These are phyloP conservation scores for Hyaloraphidium curvatum DNA, from an alignment of 192 early-diverging fungal species.

Conservation along the genomic window DNA sequence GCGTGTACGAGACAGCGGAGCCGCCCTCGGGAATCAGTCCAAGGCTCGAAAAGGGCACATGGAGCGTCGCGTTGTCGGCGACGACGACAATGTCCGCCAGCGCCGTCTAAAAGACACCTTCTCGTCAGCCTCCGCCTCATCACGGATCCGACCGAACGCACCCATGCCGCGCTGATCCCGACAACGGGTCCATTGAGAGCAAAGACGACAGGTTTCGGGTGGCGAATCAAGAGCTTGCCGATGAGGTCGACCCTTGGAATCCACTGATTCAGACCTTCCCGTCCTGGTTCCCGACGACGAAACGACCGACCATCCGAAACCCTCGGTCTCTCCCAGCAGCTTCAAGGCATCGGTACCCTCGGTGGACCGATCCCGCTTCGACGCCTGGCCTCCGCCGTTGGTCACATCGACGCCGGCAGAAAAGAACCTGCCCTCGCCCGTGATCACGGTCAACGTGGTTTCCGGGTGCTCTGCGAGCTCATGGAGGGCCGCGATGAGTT, in stretches of 20 bases:
- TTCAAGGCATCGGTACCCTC: no score
- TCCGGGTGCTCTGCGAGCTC: neutral
- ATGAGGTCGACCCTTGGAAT: neutral
- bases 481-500: neutral
- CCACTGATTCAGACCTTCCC: neutral
- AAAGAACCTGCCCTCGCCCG: neutral
- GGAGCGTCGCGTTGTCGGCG: neutral
- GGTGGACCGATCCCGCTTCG: no score
- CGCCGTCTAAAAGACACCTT: neutral
- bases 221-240: neutral
- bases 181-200: constrained; percentile 3
- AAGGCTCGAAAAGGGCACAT: neutral
- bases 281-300: no score
- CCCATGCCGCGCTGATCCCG: constrained; percentile 1
- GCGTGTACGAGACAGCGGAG: neutral
- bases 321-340: constrained; percentile 1
- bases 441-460: neutral
- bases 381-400: no score
- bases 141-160: neutral
- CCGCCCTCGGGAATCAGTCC: neutral
- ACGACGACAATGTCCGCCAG: neutral
- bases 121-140: no score
- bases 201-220: neutral
- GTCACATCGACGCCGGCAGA: neutral
- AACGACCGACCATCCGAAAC: neutral